Evolutionary conservation across 1,284 basidiomycete species (phyloP), one percentile per base, ranked within the genome.

Genomic region (Sphaerobolus stellatus): DNA sequence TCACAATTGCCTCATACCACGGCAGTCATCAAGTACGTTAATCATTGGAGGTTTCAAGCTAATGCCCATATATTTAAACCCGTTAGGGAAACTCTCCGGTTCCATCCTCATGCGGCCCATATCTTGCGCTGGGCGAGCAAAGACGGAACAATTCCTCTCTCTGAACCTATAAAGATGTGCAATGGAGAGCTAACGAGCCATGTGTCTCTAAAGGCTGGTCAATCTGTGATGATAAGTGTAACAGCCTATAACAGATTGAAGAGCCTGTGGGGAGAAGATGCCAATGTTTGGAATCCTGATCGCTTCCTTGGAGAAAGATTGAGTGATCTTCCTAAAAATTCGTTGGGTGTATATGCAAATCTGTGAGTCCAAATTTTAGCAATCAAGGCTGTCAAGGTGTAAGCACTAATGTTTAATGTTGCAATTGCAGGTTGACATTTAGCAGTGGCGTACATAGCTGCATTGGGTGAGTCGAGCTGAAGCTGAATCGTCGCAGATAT

Each of bases 81-180:
- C 40, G n/a, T 25, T 22, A 43, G 48, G 78, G 77, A 79, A 65
- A 71, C 70, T 9, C 70, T 78, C 68, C 69, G 77, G 25, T 72
- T 72, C 38, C 74, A 78, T 59, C 75, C 76, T 7, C 74, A 74
- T 0, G 56, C 75, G 45, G 75, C 74, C 56, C 70, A 75, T 22
- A 75, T 71, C 52, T 74, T 71, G 58, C 68, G 77, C 20, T 64
- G 68, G 52, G 72, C 76, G 1, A 71, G 64, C 3, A 63, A 63
- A 18, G 79, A 83, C 58, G 81, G 83, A 51, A 61, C 81, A 2
- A 73, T 85, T 20, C 83, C 81, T 0, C 71, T 84, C 52, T 70
- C 68, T 33, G 57, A 61, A 4, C 80, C 79, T 1, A 56, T 81
- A 27, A 61, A 59, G 6, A 75, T 74, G 0, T 52, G 62, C 3